phyloP scores from a whole-genome alignment of 2,329 filamentous ascomycete genomes.

The Pestalotiopsis sp. region DNA sequence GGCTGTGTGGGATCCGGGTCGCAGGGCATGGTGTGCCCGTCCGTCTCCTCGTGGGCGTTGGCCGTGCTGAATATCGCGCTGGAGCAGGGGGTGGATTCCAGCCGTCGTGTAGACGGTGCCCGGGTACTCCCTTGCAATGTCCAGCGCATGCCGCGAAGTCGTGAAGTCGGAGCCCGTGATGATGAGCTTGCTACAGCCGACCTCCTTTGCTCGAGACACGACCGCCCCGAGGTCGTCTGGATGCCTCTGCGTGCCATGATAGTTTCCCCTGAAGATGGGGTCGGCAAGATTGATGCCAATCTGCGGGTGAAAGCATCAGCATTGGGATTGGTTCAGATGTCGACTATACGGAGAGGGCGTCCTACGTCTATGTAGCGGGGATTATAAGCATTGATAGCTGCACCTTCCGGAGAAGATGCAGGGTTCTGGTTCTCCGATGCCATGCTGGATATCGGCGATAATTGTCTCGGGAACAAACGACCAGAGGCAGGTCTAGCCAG shows the following conservation, averaged over 20 bases:
- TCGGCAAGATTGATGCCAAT: conserved; percentile 97
- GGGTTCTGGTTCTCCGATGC: conserved; percentile 23
- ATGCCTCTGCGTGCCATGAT: conserved; percentile 79
- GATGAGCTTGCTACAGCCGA: conserved; percentile 88
- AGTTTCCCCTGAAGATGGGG: conserved; percentile 82
- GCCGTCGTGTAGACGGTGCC: conserved; percentile 86
- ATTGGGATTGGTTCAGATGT: not conserved
- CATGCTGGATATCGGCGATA: conserved; percentile 25
- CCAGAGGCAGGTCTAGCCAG: not conserved
- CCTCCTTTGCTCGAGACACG: conserved; percentile 74
- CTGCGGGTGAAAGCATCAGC: conserved; percentile 36
- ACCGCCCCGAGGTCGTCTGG: conserved; percentile 76
- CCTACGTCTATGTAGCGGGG: conserved; percentile 67
- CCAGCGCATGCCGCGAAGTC: conserved; percentile 75
- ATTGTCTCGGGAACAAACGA: conserved; percentile 14
- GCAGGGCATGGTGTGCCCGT: conserved; percentile 54
- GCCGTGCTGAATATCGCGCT: conserved; percentile 74
- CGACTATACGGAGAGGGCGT: not conserved
- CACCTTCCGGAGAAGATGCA: conserved; percentile 19
- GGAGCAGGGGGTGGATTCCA: conserved; percentile 92
- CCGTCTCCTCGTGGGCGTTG: conserved; percentile 43
- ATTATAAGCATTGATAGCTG: conserved; percentile 34
- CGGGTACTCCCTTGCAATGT: conserved; percentile 74
- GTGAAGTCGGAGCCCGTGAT: conserved; percentile 87
- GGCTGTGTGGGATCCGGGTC: conserved; percentile 54